Percentiles rank a stretch among this genome's conserved stretches.
Evolutionary conservation across 2,329 filamentous ascomycete genomes (phyloP).

Genomic region (Gnomoniopsis sp.): DNA sequence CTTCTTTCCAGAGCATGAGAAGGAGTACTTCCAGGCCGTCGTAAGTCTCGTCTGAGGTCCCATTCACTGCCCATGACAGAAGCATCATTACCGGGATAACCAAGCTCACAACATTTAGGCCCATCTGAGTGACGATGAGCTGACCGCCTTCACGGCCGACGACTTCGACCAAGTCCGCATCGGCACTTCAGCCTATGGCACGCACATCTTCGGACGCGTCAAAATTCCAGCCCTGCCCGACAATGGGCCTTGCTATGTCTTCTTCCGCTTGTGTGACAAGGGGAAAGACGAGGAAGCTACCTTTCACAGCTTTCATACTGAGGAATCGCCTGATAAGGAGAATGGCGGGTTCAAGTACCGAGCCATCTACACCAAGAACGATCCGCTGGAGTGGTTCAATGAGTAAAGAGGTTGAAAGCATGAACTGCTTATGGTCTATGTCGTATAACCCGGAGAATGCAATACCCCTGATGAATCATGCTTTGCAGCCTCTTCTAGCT

Average conservation of each 20-base stretch:
- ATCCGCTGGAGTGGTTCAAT: constrained; percentile 53
- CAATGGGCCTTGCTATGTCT: constrained; percentile 38
- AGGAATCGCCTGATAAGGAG: constrained; percentile 37
- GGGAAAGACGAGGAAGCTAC: constrained; percentile 35
- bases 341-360: constrained; percentile 42
- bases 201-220: constrained; percentile 48
- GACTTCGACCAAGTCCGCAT: constrained; percentile 44
- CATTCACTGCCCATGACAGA: background rate
- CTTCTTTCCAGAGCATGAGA: constrained; percentile 44
- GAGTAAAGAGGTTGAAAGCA: constrained; percentile 27
- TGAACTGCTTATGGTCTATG: background rate
- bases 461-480: background rate
- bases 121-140: constrained; percentile 35
- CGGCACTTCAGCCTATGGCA: constrained; percentile 43
- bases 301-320: constrained; percentile 46
- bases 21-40: constrained; percentile 51
- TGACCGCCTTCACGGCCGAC: constrained; percentile 33
- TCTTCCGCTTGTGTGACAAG: constrained; percentile 45
- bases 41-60: constrained; percentile 22
- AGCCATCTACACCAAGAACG: constrained; percentile 44
- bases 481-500: background rate
- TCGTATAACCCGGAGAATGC: background rate
- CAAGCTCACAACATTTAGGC: constrained; percentile 15
- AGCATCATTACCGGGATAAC: background rate
- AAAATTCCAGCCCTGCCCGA: constrained; percentile 39